Percentiles rank a stretch among this genome's conserved stretches.
Conservation (phyloP, 768 basidiomycete genomes). For the Chlorophyllum brunneum region DNA sequence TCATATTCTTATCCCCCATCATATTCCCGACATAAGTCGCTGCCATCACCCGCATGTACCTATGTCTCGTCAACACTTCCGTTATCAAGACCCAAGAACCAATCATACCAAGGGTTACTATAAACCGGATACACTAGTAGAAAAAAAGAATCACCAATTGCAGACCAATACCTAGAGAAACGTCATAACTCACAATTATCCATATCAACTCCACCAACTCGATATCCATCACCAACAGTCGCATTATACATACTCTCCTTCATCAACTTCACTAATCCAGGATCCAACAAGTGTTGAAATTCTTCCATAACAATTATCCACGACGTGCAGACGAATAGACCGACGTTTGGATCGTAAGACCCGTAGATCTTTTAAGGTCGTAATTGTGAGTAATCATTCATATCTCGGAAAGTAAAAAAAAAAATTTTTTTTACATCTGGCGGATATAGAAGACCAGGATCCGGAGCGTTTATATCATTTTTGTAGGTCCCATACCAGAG, state of each 20-base stretch:
- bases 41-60: conserved; percentile 30
- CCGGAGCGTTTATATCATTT: conserved; percentile 14
- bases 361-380: conserved; percentile 20
- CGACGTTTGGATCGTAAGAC: conserved; percentile 25
- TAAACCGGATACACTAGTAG: conserved; percentile 1
- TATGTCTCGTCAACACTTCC: too few relatives aligned
- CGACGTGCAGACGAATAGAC: conserved; percentile 25
- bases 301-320: conserved; percentile 29
- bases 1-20: conserved; percentile 26
- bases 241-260: conserved; percentile 30
- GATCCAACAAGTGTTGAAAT: conserved; percentile 24
- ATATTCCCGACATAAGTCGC: conserved; percentile 28
- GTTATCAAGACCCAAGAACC: background rate
- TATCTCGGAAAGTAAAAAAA: background rate
- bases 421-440: conserved; percentile 10
- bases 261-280: conserved; percentile 20
- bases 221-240: conserved; percentile 28
- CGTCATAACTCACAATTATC: conserved; percentile 26
- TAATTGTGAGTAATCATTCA: too few relatives aligned
- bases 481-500: conserved; percentile 27
- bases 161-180: too few relatives aligned
- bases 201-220: conserved; percentile 25
- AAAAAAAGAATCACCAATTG: background rate
- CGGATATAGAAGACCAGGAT: conserved; percentile 15
- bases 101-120: conserved; percentile 5